Conservation (phyloP, 345 rosid species). For the Boechera divaricarpa region DNA sequence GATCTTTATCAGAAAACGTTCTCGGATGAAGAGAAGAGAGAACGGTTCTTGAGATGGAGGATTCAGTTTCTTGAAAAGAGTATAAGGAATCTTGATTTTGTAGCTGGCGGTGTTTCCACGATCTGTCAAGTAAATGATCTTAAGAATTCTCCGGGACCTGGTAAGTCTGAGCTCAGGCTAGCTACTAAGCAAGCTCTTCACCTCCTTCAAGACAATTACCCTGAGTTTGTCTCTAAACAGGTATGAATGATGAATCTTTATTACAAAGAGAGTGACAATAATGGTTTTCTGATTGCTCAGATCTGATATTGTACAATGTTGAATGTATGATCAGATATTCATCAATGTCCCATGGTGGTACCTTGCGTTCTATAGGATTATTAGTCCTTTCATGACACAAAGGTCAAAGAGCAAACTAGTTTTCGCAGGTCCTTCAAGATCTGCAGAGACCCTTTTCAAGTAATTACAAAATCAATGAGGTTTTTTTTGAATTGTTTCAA, state of each 20-base stretch:
- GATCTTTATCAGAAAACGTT: constrained; percentile 46
- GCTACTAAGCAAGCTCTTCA: constrained; percentile 51
- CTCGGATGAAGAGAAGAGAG: constrained; percentile 48
- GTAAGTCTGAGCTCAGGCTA: constrained; percentile 46
- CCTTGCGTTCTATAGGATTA: constrained; percentile 46
- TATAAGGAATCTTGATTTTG: constrained; percentile 46
- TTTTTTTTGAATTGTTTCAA: background rate
- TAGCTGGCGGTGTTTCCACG: constrained; percentile 42
- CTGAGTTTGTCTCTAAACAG: constrained; percentile 52
- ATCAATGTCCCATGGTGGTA: constrained; percentile 56
- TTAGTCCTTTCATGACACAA: constrained; percentile 49
- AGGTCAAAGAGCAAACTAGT: constrained; percentile 51
- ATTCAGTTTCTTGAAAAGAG: constrained; percentile 52
- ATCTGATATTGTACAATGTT: constrained; percentile 19
- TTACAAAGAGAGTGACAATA: background rate
- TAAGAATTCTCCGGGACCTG: constrained; percentile 50
- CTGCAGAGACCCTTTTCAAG: constrained; percentile 49
- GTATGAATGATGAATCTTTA: constrained; percentile 29
- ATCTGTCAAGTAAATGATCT: constrained; percentile 49
- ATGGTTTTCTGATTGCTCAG: background rate
- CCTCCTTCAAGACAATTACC: constrained; percentile 50
- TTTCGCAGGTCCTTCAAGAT: constrained; percentile 50
- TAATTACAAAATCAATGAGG: constrained; percentile 11
- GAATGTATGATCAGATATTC: constrained; percentile 42
- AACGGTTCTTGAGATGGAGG: constrained; percentile 51